Conservation (phyloP, 2,329 filamentous ascomycete species). For the Diaporthe velutina region DNA sequence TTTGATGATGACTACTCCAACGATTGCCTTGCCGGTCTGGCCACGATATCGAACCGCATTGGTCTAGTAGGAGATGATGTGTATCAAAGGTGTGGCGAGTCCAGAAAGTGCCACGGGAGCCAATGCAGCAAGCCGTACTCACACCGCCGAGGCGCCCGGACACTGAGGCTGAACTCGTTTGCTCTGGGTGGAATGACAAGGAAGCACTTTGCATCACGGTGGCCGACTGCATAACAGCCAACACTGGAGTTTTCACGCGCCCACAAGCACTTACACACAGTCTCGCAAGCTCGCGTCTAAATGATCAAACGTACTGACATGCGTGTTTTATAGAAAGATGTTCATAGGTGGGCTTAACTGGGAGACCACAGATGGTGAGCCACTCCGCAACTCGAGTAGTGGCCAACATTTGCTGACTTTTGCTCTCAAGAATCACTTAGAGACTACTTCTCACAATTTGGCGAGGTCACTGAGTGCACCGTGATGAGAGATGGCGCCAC, state of each 20-base stretch:
- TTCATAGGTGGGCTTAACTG: constrained; percentile 99
- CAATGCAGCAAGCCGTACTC: constrained; percentile 22
- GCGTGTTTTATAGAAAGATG: constrained; percentile 83
- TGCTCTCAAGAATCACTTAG: constrained; percentile 83
- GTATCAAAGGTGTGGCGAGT: constrained; percentile 8
- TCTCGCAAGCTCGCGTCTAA: constrained; percentile 2
- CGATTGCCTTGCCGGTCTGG: neutral
- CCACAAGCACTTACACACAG: constrained; percentile 32
- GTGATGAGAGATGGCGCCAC: constrained; percentile 99
- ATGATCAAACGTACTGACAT: constrained; percentile 42
- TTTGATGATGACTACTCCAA: constrained; percentile 30
- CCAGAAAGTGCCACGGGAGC: neutral
- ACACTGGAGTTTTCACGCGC: neutral
- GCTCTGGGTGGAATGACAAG: constrained; percentile 1
- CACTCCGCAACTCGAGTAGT: constrained; percentile 11
- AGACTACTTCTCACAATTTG: constrained; percentile 98
- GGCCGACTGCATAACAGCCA: neutral
- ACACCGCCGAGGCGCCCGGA: constrained; percentile 3
- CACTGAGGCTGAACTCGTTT: neutral
- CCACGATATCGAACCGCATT: constrained; percentile 19
- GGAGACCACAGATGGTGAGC: constrained; percentile 98
- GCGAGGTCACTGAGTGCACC: constrained; percentile 96
- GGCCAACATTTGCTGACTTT: constrained; percentile 14
- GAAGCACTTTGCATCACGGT: neutral
- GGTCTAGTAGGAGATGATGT: constrained; percentile 18